A percentile compares a stretch with the other conserved stretches of the same genome.
Evolutionary conservation across 768 basidiomycete genomes (phyloP).

Genomic region (Auricularia cornea): DNA sequence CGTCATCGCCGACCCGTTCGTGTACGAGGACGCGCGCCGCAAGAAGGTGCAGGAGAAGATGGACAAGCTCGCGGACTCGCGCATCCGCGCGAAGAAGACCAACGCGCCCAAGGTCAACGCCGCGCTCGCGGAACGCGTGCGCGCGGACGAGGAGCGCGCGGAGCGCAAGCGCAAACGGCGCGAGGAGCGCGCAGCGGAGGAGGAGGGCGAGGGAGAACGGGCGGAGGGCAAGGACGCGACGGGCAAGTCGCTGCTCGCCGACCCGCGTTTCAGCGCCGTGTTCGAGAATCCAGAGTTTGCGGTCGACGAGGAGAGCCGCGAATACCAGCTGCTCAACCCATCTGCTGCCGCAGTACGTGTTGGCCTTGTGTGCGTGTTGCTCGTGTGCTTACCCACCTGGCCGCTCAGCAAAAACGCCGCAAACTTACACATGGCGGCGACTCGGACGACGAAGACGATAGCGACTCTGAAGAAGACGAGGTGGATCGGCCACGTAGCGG

Average conservation of each 20-base stretch:
- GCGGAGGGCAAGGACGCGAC: constrained; percentile 15
- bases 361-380: too few relatives aligned
- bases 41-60: constrained; percentile 80
- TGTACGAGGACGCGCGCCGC: constrained; percentile 90
- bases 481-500: constrained; percentile 43
- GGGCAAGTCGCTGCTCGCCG: constrained; percentile 55
- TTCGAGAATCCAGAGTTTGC: constrained; percentile 89
- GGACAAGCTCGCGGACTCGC: constrained; percentile 86
- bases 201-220: constrained; percentile 10
- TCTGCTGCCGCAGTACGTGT: constrained; percentile 56
- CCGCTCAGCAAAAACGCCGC: constrained; percentile 1
- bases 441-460: constrained; percentile 19
- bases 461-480: constrained; percentile 81
- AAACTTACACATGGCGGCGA: constrained; percentile 4
- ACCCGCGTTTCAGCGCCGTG: constrained; percentile 82
- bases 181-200: constrained; percentile 10
- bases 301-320: constrained; percentile 81
- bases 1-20: constrained; percentile 92
- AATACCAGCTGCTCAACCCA: constrained; percentile 90
- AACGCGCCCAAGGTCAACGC: constrained; percentile 65
- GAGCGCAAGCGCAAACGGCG: constrained; percentile 22
- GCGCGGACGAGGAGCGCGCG: constrained; percentile 33
- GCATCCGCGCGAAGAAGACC: constrained; percentile 69
- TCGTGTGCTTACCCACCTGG: too few relatives aligned
- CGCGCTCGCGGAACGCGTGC: constrained; percentile 77